Base-by-base conservation (phyloP, 2,329 filamentous ascomycete species). In the Colletotrichum cuscutae region DNA sequence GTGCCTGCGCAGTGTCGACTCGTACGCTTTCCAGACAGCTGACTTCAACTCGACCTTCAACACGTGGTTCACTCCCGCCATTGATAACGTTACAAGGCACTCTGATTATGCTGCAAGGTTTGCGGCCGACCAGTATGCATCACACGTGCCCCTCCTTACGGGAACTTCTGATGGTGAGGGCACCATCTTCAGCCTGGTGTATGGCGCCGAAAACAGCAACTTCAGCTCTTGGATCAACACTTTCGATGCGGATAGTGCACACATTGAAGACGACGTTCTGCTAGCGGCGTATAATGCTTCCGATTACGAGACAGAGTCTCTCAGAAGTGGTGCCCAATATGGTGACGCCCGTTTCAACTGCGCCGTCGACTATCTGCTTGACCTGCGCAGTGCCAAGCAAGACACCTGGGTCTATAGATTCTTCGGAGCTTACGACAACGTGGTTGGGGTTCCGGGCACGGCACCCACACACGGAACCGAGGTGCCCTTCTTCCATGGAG, bases 271-370 rank as follows among this genome's bases (percentile, higher is more conserved):
- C 22, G 67, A 78, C 1, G 68, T 77, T 5, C 76, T 85, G 5
- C 69, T 81, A 32, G 75, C 66, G 1, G 79, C 80, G 11, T 84
- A 84, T 76, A 79, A 81, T 24, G 72, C 77, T 3, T 76, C 80
- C 1, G 81, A 84, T 68, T 85, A 75, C 22, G 75, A 77, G 22
- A 80, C 77, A 57, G 82, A 82, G 22, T 81, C 84, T 3, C 79
- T 81, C 12, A 81, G 82, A 74, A 85, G 83, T 71, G 85, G 85
- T 19, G 77, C 78, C 0, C 84, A 86, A 76, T 83, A 83, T 46
- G 85, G 84, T 32, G 85, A 86, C 22, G 85, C 83, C 4, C 84
- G 84, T 12, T 86, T 86, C 78, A 82, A 85, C 75, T 86, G 85
- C 73, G 76, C 82, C 1, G 78, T 82, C 3, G 82, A 83, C 75